phyloP scores from a whole-genome alignment of 2,329 filamentous ascomycete genomes.

The Cryphonectria japonica region DNA sequence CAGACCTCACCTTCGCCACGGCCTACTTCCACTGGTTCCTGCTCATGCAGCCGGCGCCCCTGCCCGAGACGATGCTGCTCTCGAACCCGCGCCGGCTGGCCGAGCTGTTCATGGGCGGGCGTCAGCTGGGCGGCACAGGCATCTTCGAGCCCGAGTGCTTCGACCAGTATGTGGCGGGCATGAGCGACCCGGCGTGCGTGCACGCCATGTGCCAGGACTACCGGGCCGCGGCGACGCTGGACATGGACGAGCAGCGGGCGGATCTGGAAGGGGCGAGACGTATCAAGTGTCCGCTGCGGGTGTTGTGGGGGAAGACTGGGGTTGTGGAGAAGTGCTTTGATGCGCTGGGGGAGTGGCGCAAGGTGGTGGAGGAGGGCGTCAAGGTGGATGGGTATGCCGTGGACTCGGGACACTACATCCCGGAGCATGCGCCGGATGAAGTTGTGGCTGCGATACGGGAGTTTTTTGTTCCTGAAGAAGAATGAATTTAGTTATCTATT shows the following conservation, averaged over 20 bases:
- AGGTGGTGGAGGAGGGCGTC: slow-evolving; percentile 44
- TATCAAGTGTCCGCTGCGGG: slow-evolving; percentile 50
- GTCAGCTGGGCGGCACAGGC: slow-evolving; percentile 40
- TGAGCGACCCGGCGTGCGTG: slow-evolving; percentile 47
- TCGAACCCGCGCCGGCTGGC: slow-evolving; percentile 45
- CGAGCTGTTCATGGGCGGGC: slow-evolving; percentile 46
- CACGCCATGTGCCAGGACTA: slow-evolving; percentile 61
- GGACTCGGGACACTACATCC: slow-evolving; percentile 53
- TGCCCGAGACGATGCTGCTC: slow-evolving; percentile 54
- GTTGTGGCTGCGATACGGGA: slow-evolving; percentile 46
- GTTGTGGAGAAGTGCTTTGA: slow-evolving; percentile 55
- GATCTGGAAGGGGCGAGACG: slow-evolving; percentile 48
- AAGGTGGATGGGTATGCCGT: slow-evolving; percentile 46
- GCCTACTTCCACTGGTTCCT: slow-evolving; percentile 65
- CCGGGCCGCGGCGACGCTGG: slow-evolving; percentile 53
- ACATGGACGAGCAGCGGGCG: slow-evolving; percentile 53
- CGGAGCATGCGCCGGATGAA: slow-evolving; percentile 55
- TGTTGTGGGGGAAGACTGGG: slow-evolving; percentile 55
- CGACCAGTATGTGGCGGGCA: slow-evolving; percentile 45
- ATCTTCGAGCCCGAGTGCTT: slow-evolving; percentile 43
- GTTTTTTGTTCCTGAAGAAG: slow-evolving; percentile 36
- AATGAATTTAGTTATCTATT: too few relatives aligned
- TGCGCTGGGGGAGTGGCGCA: slow-evolving; percentile 54
- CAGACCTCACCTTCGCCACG: slow-evolving; percentile 47
- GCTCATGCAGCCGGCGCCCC: slow-evolving; percentile 54